A percentile compares a stretch with the other conserved stretches of the same genome.
These are phyloP conservation scores for Tricholoma bakamatsutake DNA, from an alignment of 768 basidiomycete genomes.

Conservation along the genomic window DNA sequence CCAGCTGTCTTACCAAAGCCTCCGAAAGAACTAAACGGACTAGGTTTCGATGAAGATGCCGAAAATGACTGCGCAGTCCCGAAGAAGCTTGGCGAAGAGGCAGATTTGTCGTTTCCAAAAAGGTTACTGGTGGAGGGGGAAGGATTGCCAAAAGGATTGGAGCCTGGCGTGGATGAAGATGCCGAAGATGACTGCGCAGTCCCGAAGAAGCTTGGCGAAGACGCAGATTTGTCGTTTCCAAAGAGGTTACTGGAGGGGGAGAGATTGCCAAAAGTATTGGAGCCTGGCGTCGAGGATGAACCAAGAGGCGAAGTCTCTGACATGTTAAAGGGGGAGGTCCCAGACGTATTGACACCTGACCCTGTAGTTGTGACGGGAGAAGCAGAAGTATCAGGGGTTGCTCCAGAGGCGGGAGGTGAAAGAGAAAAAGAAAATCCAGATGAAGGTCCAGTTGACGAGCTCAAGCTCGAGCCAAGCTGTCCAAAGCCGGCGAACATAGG, in stretches of 20 bases:
- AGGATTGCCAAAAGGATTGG: neutral
- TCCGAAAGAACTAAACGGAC: conserved; percentile 24
- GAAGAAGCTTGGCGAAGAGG: conserved; percentile 4
- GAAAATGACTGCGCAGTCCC: conserved; percentile 1
- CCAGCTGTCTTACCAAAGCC: conserved; percentile 27
- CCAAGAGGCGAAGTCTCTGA: neutral
- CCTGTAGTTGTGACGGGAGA: neutral
- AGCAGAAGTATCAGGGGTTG: neutral
- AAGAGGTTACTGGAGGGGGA: conserved; percentile 1
- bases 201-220: conserved; percentile 3
- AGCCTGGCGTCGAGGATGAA: conserved; percentile 4
- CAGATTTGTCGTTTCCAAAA: conserved; percentile 5
- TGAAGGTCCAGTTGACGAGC: neutral
- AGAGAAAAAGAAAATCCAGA: neutral
- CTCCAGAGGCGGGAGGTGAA: neutral
- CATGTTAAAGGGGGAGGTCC: neutral
- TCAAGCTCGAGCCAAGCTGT: neutral
- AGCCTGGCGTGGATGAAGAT: conserved; percentile 2
- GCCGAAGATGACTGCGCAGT: conserved; percentile 3
- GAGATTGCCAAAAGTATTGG: neutral
- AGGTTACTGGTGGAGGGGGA: neutral
- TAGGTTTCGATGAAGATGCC: conserved; percentile 10
- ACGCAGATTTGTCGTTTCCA: conserved; percentile 4
- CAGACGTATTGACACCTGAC: neutral
- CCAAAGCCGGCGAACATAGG: neutral